Evolutionary conservation across 2,329 filamentous ascomycete species (phyloP).

Genomic region (Zymoseptoria brevis): DNA sequence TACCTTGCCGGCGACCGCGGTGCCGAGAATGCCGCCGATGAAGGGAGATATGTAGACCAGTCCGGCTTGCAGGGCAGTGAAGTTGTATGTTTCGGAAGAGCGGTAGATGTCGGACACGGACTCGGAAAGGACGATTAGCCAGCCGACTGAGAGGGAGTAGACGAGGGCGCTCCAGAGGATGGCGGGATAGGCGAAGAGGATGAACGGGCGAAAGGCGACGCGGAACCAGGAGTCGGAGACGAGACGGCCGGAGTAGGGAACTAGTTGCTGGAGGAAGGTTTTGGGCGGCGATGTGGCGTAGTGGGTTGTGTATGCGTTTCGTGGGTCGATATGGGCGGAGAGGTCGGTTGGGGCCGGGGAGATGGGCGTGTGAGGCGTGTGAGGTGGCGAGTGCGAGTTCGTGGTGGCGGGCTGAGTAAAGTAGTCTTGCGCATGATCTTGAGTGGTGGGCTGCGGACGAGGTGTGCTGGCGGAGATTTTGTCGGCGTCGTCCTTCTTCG

Average conservation of each 20-base stretch:
- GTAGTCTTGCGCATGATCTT: slow-evolving; percentile 6
- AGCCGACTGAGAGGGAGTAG: slow-evolving; percentile 82
- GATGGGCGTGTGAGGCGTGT: neutral
- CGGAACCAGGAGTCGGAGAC: slow-evolving; percentile 70
- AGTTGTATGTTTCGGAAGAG: slow-evolving; percentile 62
- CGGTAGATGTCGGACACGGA: slow-evolving; percentile 75
- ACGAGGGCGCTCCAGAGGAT: slow-evolving; percentile 82
- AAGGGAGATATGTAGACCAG: slow-evolving; percentile 88
- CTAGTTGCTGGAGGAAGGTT: slow-evolving; percentile 67
- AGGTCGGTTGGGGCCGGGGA: slow-evolving; percentile 1
- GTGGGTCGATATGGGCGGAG: slow-evolving; percentile 5
- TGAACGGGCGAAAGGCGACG: slow-evolving; percentile 70
- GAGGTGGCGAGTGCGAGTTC: neutral
- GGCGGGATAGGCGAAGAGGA: slow-evolving; percentile 78
- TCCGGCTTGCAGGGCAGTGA: slow-evolving; percentile 70
- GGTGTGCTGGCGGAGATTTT: slow-evolving; percentile 1
- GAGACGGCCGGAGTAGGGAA: slow-evolving; percentile 69
- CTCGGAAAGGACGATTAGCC: slow-evolving; percentile 92
- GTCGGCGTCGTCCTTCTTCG: slow-evolving; percentile 8
- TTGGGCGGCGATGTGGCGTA: slow-evolving; percentile 60
- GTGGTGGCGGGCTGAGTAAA: slow-evolving; percentile 9
- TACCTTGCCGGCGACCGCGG: slow-evolving; percentile 78
- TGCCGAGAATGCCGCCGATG: slow-evolving; percentile 80
- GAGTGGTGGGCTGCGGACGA: neutral
- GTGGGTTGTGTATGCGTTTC: slow-evolving; percentile 56